A percentile compares a stretch with the other conserved stretches of the same genome.
Evolutionary conservation across 2,329 filamentous ascomycete species (phyloP).

Genomic region (Penicillium sclerotiorum): DNA sequence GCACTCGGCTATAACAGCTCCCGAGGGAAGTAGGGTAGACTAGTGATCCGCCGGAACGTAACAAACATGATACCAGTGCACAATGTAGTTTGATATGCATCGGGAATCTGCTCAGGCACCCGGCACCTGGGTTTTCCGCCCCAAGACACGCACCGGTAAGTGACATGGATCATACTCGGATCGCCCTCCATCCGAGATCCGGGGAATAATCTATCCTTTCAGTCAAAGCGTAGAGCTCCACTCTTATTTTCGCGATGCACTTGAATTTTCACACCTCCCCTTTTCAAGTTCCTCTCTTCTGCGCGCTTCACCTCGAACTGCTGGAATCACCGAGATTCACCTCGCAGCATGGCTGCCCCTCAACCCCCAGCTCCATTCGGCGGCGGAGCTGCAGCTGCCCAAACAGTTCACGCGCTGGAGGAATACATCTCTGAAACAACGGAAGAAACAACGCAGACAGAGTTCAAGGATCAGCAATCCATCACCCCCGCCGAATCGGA

Average conservation of each 20-base stretch:
- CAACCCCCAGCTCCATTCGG: constrained; percentile 23
- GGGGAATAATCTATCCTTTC: no score
- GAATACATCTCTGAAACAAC: constrained; percentile 10
- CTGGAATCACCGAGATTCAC: constrained; percentile 1
- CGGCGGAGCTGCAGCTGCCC: constrained; percentile 11
- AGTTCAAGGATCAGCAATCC: constrained; percentile 17
- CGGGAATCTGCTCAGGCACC: no score
- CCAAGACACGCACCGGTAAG: no score
- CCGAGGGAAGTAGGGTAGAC: no score
- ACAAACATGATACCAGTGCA: no score
- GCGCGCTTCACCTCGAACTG: background rate
- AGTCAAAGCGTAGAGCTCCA: no score
- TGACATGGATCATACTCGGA: no score
- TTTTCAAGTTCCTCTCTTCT: background rate
- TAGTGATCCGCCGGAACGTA: no score
- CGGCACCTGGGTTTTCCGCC: background rate
- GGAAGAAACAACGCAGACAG: background rate
- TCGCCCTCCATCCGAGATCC: constrained; percentile 9
- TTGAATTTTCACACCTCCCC: background rate
- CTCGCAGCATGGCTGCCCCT: constrained; percentile 14
- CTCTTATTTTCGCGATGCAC: background rate
- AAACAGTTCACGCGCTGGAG: constrained; percentile 7
- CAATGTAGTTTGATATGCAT: no score
- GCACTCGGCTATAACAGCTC: no score
- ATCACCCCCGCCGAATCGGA: constrained; percentile 28